phyloP scores from a whole-genome alignment of 345 rosid species.

The Brassica cretica region DNA sequence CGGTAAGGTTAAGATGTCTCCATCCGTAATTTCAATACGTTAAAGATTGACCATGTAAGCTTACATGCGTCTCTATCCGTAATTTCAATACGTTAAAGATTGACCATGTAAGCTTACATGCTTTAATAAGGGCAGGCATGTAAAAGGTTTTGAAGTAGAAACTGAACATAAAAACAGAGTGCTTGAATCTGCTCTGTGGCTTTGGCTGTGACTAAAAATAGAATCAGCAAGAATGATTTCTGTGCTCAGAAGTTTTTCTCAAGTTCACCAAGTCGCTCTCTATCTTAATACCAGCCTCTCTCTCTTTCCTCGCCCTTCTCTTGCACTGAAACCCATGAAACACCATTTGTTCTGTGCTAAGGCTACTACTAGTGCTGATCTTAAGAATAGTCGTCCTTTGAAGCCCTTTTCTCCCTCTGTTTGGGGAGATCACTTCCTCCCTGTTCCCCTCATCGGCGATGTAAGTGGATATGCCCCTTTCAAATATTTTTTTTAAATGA shows the following conservation, averaged over 20 bases:
- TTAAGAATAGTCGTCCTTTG: constrained; percentile 21
- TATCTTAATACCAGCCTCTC: background rate
- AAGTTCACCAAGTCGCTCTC: background rate
- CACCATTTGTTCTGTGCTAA: background rate
- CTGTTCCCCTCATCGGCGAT: background rate
- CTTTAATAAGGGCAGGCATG: too few relatives aligned
- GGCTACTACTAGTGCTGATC: constrained; percentile 9
- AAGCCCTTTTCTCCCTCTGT: constrained; percentile 11
- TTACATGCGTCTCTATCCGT: too few relatives aligned
- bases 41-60: too few relatives aligned
- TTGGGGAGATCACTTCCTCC: constrained; percentile 23
- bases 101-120: too few relatives aligned
- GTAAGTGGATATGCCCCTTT: background rate
- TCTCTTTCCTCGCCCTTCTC: constrained; percentile 4
- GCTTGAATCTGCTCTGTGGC: too few relatives aligned
- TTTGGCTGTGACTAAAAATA: background rate
- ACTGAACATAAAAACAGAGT: too few relatives aligned
- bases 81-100: too few relatives aligned
- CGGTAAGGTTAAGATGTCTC: too few relatives aligned
- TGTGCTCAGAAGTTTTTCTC: background rate
- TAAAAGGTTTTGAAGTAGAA: too few relatives aligned
- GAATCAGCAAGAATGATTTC: constrained; percentile 5
- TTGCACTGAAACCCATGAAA: background rate
- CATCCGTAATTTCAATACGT: too few relatives aligned
- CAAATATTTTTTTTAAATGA: background rate